A percentile compares a stretch with the other conserved stretches of the same genome.
phyloP scores from a whole-genome alignment of 768 basidiomycete genomes.

The Naganishia vaughanmartiniae region DNA sequence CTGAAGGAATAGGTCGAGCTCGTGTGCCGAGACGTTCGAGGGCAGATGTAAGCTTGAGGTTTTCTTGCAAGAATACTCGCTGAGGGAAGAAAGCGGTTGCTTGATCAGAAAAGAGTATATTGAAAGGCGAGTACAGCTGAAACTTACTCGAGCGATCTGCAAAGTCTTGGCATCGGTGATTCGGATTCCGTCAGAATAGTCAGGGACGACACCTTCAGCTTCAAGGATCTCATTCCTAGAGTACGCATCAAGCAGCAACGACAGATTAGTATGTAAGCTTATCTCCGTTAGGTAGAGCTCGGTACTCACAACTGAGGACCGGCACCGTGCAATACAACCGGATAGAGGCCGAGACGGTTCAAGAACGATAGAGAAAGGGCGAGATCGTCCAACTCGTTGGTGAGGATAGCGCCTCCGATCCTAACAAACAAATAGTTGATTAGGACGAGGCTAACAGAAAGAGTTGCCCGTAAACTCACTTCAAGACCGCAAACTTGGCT shows the following conservation, averaged over 20 bases:
- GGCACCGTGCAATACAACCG: constrained; percentile 92
- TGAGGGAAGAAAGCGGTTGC: constrained; percentile 18
- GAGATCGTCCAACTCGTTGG: constrained; percentile 82
- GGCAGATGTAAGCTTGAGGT: constrained; percentile 86
- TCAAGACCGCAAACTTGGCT: constrained; percentile 95
- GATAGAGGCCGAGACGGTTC: constrained; percentile 95
- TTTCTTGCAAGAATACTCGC: constrained; percentile 94
- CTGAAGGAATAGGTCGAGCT: constrained; percentile 94
- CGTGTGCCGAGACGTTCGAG: constrained; percentile 93
- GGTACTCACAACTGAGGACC: constrained; percentile 67
- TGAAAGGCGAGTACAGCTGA: not conserved
- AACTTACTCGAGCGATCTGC: constrained; percentile 70
- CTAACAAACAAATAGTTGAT: constrained; percentile 34
- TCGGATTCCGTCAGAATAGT: constrained; percentile 95
- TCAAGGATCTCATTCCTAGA: constrained; percentile 79
- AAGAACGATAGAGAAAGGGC: constrained; percentile 93
- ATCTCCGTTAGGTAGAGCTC: not conserved
- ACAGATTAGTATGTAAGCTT: not conserved
- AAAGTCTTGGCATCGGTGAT: constrained; percentile 95
- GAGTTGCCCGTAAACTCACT: constrained; percentile 50
- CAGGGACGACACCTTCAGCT: constrained; percentile 84
- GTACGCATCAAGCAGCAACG: constrained; percentile 25
- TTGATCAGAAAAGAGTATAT: not conserved
- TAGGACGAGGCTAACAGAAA: not conserved
- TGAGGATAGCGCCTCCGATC: constrained; percentile 89